Evolutionary conservation across 2,329 filamentous ascomycete species (phyloP), one percentile per base, ranked within the genome.

Genomic region (Talaromyces sp.): DNA sequence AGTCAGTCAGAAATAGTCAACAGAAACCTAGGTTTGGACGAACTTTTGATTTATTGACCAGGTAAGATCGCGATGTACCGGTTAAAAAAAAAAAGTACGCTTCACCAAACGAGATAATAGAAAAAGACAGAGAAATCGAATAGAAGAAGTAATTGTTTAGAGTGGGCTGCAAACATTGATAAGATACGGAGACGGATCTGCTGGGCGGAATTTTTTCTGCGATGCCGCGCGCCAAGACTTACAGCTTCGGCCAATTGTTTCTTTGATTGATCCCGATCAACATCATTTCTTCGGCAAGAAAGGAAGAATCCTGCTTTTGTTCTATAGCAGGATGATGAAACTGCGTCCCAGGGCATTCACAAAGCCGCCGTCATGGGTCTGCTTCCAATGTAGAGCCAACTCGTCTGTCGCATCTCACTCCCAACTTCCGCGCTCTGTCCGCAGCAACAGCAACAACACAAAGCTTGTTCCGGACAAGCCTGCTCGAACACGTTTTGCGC

Each of bases 401-500:
- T 75, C 72, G 61, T 77, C 76, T 50, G 69, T 71, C 41, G 68
- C 64, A 49, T 66, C 67, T 33, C 64, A 68, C 57, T 61, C 67
- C 62, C 49, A 70, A 61, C 56, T 66, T 45, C 66, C 74, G 67
- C 70, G 70, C 52, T 65, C 68, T 66, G 69, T 71, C 66, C 63
- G 65, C 56, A 62, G 43, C 54, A 64, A 63, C 59, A 70, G 69
- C 67, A 77, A 75, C 69, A 68, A 70, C 64, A 77, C 73, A 64
- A 76, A 70, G 64, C 72, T 74, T 68, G 75, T 79, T 56, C 80
- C 87, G 33, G 78, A 81, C 33, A 78, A 74, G 7, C 90, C 90
- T 54, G 87, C 87, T 66, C 84, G 92, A 75, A 92, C 95, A 19
- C 89, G 95, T 56, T 99, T 99, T 78, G 95, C 96, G 1, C 95